phyloP scores from a whole-genome alignment of 176 grass and related monocot species.

The Oryza meyeriana region DNA sequence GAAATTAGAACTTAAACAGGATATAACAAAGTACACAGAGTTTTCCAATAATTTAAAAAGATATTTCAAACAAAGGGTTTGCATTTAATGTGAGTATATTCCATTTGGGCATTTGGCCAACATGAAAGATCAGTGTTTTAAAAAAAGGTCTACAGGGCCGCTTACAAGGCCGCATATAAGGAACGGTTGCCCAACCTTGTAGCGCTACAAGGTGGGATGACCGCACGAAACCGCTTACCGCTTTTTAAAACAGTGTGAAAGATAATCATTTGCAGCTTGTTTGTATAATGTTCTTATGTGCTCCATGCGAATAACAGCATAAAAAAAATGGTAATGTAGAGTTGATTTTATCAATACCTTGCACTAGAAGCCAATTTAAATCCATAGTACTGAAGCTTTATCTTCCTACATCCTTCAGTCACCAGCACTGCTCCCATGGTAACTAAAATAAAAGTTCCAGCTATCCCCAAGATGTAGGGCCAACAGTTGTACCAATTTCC shows the following conservation, averaged over 20 bases:
- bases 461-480: slow-evolving; percentile 71
- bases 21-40: background rate
- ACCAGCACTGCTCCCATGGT: slow-evolving; percentile 94
- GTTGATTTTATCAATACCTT: slow-evolving; percentile 46
- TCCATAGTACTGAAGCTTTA: slow-evolving; percentile 94
- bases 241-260: too few species aligned
- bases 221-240: too few species aligned
- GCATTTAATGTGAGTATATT: background rate
- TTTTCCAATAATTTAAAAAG: background rate
- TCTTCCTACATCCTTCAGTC: slow-evolving; percentile 96
- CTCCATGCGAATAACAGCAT: background rate
- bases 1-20: background rate
- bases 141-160: too few species aligned
- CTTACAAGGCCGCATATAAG: too few species aligned
- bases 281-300: background rate
- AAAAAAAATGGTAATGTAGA: slow-evolving; percentile 9
- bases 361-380: slow-evolving; percentile 91
- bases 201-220: too few species aligned
- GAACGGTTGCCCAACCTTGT: too few species aligned
- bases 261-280: background rate
- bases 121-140: background rate
- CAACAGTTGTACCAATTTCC: slow-evolving; percentile 64
- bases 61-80: background rate
- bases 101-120: background rate
- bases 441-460: slow-evolving; percentile 72